A percentile compares a stretch with the other conserved stretches of the same genome.
Evolutionary conservation across 352 stramenopile genomes (phyloP).

Genomic region (Phytophthora tubulina): DNA sequence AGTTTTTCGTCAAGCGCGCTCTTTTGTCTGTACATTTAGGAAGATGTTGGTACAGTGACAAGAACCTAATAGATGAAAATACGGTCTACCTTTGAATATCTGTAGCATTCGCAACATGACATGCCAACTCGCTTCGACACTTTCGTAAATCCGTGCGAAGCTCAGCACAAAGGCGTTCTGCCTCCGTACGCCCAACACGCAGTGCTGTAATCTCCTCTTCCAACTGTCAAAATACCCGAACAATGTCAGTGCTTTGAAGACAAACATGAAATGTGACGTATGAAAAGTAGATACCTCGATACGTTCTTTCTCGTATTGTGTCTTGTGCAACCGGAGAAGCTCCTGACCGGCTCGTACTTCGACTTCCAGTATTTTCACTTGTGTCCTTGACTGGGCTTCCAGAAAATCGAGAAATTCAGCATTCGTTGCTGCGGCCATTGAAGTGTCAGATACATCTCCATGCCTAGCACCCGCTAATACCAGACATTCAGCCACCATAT

Average conservation of each 20-base stretch:
- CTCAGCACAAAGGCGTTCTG: conserved; percentile 58
- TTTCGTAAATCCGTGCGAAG: conserved; percentile 55
- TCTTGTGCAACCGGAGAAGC: conserved; percentile 64
- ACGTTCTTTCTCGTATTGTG: conserved; percentile 62
- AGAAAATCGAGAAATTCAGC: conserved; percentile 58
- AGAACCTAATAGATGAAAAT: background rate
- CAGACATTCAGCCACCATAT: conserved; percentile 41
- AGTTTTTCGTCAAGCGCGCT: conserved; percentile 60
- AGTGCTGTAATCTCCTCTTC: conserved; percentile 61
- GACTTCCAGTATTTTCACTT: conserved; percentile 68
- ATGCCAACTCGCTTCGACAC: conserved; percentile 64
- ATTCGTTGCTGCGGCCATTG: conserved; percentile 12
- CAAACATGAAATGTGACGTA: background rate
- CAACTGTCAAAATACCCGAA: conserved; percentile 35
- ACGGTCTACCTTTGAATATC: conserved; percentile 54
- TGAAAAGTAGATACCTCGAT: conserved; percentile 34
- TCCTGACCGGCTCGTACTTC: conserved; percentile 71
- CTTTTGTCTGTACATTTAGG: conserved; percentile 51
- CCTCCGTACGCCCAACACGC: conserved; percentile 48
- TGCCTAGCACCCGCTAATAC: conserved; percentile 8
- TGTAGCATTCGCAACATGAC: conserved; percentile 54
- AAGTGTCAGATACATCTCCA: background rate
- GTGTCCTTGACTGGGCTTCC: conserved; percentile 49
- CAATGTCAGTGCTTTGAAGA: background rate
- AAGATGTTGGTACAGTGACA: background rate